Evolutionary conservation across 2,329 filamentous ascomycete species (phyloP), one percentile per base, ranked within the genome.

Genomic region (Penicillium sp.): DNA sequence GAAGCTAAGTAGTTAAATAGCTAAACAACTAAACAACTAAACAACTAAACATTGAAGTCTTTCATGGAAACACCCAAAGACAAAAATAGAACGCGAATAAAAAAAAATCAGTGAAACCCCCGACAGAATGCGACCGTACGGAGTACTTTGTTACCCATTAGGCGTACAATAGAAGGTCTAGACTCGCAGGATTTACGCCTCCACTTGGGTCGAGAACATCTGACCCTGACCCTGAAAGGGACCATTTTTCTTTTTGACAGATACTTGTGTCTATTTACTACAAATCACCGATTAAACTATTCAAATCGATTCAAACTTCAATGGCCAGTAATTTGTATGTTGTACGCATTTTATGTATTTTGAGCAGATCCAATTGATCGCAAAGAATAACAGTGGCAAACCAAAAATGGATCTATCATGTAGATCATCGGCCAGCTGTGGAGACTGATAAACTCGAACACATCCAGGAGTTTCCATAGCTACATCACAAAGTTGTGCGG

Each of bases 181-280:
- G 31, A 33, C 31, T 33, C 31, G 31, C 12, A 33, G n/a, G 36
- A 42, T 27, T 27, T 42, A 31, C 15, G 38, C 38, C 27, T 52
- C 38, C 49, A 52, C 49, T 33, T 19, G 5, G 27, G 49, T 33
- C 49, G 38, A 52, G 49, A 52, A 33, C 49, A 6, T 51, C 17
- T 17, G 27, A 47, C 6, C 27, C 43, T 33, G 27, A 19, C 31
- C 31, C 31, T 33, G 12, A 15, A 12, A 33, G 25, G 27, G 15
- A 42, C 38, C 38, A 44, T 27, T 52, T 25, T 25, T 44, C 4
- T 33, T 33, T 33, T 33, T 15, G 12, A 10, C 10, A 25, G 25
- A 33, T 31, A n/a, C 13, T 9, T 51, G 15, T 12, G 1, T 23
- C 8, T 43, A 33, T 27, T 19, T 23, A 35, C 19, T 44, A 3